phyloP scores from a whole-genome alignment of 2,329 filamentous ascomycete genomes.

The Zarea fungicola region DNA sequence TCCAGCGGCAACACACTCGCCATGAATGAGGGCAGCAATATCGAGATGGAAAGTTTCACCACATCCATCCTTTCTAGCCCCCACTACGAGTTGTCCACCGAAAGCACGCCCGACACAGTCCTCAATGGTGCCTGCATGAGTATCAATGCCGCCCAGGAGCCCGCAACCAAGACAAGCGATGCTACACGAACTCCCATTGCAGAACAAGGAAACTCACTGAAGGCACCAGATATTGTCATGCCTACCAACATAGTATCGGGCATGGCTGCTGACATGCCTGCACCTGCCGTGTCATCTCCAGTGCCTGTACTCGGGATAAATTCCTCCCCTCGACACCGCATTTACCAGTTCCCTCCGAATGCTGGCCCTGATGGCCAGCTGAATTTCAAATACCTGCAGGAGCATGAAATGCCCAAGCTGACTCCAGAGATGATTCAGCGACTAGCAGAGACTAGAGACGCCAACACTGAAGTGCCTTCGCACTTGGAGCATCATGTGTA shows the following conservation, averaged over 20 bases:
- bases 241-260: background rate
- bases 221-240: background rate
- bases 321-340: conserved; percentile 1
- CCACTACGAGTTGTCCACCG: background rate
- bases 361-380: background rate
- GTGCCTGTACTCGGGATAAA: conserved; percentile 1
- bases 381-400: background rate
- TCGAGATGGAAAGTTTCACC: background rate
- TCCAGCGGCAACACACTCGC: no score
- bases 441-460: background rate
- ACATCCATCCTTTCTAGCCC: background rate
- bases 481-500: conserved; percentile 7
- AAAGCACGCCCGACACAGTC: background rate
- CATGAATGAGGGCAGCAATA: background rate
- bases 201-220: background rate
- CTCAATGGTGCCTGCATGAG: background rate
- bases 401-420: background rate
- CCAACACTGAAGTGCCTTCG: background rate
- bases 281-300: background rate
- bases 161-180: background rate
- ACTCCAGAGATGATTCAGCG: background rate
- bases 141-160: background rate
- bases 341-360: conserved; percentile 1
- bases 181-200: background rate
- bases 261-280: background rate